Percentiles rank a stretch among this genome's conserved stretches.
phyloP scores from a whole-genome alignment of 257 asterid species.

The Euphrasia confusa region DNA sequence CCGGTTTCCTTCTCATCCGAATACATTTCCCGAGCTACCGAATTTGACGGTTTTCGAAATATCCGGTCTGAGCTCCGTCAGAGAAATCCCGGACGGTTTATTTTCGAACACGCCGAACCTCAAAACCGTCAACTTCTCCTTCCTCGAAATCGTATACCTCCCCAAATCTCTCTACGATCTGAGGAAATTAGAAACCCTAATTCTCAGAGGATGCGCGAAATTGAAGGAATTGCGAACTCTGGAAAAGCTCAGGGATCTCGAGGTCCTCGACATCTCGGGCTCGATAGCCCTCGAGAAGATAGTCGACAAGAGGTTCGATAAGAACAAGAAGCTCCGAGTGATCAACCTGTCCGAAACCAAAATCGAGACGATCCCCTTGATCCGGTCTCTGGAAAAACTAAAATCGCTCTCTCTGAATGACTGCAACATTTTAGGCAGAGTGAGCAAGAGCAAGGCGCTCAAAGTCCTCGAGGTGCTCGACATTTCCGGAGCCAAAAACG shows the following conservation, averaged over 20 bases:
- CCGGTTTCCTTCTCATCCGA: neutral
- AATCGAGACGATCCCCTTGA: conserved; percentile 31
- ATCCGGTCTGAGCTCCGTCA: conserved; percentile 30
- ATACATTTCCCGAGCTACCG: neutral
- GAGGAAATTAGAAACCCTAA: conserved; percentile 23
- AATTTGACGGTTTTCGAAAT: conserved; percentile 36
- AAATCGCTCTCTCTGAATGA: conserved; percentile 29
- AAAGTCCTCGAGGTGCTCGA: conserved; percentile 29
- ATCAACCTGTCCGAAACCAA: conserved; percentile 34
- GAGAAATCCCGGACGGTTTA: conserved; percentile 19
- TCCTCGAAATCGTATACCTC: conserved; percentile 6
- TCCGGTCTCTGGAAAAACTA: conserved; percentile 27
- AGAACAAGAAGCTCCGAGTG: conserved; percentile 25
- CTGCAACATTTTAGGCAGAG: conserved; percentile 25
- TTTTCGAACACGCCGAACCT: conserved; percentile 21
- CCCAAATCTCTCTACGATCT: conserved; percentile 19
- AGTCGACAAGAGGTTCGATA: conserved; percentile 31
- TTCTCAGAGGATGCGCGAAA: conserved; percentile 23
- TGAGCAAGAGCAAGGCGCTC: conserved; percentile 28
- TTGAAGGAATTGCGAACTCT: conserved; percentile 17
- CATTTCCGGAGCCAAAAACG: conserved; percentile 32
- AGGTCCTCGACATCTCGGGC: conserved; percentile 35
- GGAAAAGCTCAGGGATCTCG: conserved; percentile 17
- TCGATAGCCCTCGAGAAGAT: conserved; percentile 22
- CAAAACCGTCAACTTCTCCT: conserved; percentile 29